Conservation (phyloP, 805 yeast genomes). For the Alloascoidea africana region DNA sequence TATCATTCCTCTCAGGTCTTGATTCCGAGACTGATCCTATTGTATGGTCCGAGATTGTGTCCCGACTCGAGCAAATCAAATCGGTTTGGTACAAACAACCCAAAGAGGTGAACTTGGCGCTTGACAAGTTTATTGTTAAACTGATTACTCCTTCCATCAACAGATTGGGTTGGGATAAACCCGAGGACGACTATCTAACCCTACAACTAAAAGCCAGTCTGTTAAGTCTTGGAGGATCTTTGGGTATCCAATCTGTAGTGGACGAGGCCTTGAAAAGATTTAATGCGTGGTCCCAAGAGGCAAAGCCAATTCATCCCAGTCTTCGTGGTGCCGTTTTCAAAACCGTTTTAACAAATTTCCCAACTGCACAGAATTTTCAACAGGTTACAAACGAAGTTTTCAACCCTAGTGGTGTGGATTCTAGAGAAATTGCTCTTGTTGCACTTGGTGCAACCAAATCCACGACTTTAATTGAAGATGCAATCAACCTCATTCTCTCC, state of each 20-base stretch:
- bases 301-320: conserved; percentile 32
- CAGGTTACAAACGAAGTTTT: conserved; percentile 24
- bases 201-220: conserved; percentile 49
- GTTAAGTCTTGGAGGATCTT: conserved; percentile 41
- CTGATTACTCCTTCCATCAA: conserved; percentile 34
- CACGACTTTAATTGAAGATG: conserved; percentile 19
- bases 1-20: conserved; percentile 47
- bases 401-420: conserved; percentile 38
- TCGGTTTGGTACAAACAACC: conserved; percentile 21
- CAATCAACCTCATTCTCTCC: conserved; percentile 26
- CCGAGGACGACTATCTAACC: conserved; percentile 40
- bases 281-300: conserved; percentile 15
- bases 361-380: conserved; percentile 18
- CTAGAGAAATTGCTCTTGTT: conserved; percentile 37
- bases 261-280: conserved; percentile 25
- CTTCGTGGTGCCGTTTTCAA: conserved; percentile 28
- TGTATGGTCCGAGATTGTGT: conserved; percentile 40
- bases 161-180: conserved; percentile 43
- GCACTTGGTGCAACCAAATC: conserved; percentile 35
- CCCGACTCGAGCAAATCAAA: conserved; percentile 21
- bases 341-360: conserved; percentile 25
- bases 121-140: conserved; percentile 35
- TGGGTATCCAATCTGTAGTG: conserved; percentile 31
- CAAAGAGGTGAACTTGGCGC: conserved; percentile 25
- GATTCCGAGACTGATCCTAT: conserved; percentile 34